phyloP scores from a whole-genome alignment of 2,329 filamentous ascomycete genomes.

The Pseudopithomyces maydicus region DNA sequence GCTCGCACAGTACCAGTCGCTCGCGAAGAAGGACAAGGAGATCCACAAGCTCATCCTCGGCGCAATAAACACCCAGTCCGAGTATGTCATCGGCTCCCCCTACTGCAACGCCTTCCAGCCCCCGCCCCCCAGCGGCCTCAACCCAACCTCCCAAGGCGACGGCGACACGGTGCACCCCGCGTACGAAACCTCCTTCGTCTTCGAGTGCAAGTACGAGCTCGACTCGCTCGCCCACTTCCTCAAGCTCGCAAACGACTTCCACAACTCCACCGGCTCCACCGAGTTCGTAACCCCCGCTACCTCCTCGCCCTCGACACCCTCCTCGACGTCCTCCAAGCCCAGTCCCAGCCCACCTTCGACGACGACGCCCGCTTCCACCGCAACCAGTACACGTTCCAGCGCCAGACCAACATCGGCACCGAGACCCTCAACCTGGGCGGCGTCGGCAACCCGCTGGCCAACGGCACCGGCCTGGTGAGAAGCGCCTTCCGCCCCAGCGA shows the following conservation, averaged over 20 bases:
- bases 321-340: slow-evolving; percentile 74
- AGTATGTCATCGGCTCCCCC: slow-evolving; percentile 91
- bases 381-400: slow-evolving; percentile 88
- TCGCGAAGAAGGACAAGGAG: slow-evolving; percentile 79
- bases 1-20: slow-evolving; percentile 82
- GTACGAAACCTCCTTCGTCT: slow-evolving; percentile 84
- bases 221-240: slow-evolving; percentile 95
- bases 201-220: slow-evolving; percentile 98
- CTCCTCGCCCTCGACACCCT: slow-evolving; percentile 76
- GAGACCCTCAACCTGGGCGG: slow-evolving; percentile 86
- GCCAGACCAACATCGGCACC: slow-evolving; percentile 78
- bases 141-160: slow-evolving; percentile 76
- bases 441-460: slow-evolving; percentile 88
- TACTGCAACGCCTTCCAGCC: slow-evolving; percentile 99
- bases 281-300: slow-evolving; percentile 84
- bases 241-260: slow-evolving; percentile 82
- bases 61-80: slow-evolving; percentile 93
- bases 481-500: slow-evolving; percentile 95
- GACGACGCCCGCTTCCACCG: slow-evolving; percentile 66
- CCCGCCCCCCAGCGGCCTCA: slow-evolving; percentile 78
- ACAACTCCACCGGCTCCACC: slow-evolving; percentile 76
- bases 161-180: slow-evolving; percentile 82
- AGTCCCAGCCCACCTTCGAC: slow-evolving; percentile 82
- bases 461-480: slow-evolving; percentile 81
- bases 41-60: slow-evolving; percentile 84